Evolutionary conservation across 306 rosid species (phyloP).

Genomic region (Geum urbanum): DNA sequence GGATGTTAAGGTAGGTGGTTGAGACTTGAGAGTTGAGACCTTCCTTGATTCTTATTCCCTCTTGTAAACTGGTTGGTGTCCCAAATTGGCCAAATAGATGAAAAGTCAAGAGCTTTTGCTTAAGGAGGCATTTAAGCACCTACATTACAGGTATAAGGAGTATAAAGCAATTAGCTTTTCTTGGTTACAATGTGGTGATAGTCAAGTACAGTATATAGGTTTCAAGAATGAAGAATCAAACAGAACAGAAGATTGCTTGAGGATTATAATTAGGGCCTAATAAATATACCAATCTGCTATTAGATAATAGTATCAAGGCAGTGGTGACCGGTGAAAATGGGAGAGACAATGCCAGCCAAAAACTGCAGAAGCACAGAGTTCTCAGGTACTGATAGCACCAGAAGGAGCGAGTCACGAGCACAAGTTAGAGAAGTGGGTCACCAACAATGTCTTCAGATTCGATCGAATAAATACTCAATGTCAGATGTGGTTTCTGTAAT

Average conservation of each 20-base stretch:
- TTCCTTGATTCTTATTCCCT: constrained; percentile 20
- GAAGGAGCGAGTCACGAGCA: constrained; percentile 16
- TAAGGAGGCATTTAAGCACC: background rate
- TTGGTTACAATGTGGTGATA: no score
- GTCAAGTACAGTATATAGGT: no score
- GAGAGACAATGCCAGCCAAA: constrained; percentile 26
- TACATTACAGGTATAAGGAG: background rate
- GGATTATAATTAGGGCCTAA: no score
- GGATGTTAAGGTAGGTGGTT: background rate
- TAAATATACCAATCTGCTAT: background rate
- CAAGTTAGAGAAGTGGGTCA: constrained; percentile 15
- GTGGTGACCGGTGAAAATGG: background rate
- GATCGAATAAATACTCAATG: background rate
- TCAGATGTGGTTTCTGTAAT: background rate
- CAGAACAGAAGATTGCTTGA: background rate
- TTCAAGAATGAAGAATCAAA: background rate
- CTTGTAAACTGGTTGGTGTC: background rate
- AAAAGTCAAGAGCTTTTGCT: background rate
- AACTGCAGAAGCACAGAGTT: background rate
- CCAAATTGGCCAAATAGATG: background rate
- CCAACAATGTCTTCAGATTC: background rate
- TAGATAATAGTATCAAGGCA: background rate
- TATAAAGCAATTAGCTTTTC: background rate
- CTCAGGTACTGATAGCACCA: constrained; percentile 1
- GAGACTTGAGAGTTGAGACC: constrained; percentile 1